Conservation (phyloP, 805 yeast genomes). For the Cyberlindnera euphorbiiphila region DNA sequence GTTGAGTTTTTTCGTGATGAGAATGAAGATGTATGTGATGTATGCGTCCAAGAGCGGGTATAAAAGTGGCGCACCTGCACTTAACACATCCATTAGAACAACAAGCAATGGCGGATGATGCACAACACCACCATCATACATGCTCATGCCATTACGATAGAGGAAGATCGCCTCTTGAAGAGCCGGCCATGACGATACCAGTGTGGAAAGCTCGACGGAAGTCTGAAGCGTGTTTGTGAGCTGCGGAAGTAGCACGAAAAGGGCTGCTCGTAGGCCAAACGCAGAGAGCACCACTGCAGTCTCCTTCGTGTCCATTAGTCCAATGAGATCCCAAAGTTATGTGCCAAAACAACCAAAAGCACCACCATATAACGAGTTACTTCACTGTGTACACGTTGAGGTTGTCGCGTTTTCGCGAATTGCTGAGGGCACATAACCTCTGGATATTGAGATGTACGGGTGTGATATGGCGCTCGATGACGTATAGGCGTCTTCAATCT, state of each 20-base stretch:
- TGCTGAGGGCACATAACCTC: no score
- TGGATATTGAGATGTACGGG: no score
- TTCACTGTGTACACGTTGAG: no score
- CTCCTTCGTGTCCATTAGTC: constrained; percentile 13
- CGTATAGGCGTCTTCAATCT: no score
- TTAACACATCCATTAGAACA: constrained; percentile 36
- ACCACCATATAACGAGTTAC: no score
- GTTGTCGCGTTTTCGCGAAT: no score
- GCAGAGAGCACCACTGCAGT: constrained; percentile 13
- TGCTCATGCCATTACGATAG: constrained; percentile 49
- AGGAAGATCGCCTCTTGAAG: constrained; percentile 67
- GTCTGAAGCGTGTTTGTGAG: constrained; percentile 19
- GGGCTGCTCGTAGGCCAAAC: constrained; percentile 17
- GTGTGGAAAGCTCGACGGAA: constrained; percentile 65
- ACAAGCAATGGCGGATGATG: constrained; percentile 82
- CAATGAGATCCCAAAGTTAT: no score
- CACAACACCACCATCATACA: constrained; percentile 81
- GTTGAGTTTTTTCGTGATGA: constrained; percentile 38
- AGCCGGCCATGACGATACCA: constrained; percentile 63
- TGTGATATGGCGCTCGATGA: no score
- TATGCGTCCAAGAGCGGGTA: constrained; percentile 59
- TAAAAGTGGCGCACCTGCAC: constrained; percentile 32
- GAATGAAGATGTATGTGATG: constrained; percentile 51
- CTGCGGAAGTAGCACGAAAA: constrained; percentile 17
- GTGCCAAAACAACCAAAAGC: no score